Base-by-base conservation (phyloP, 2,329 filamentous ascomycete genomes). In the Aspergillus persii region DNA sequence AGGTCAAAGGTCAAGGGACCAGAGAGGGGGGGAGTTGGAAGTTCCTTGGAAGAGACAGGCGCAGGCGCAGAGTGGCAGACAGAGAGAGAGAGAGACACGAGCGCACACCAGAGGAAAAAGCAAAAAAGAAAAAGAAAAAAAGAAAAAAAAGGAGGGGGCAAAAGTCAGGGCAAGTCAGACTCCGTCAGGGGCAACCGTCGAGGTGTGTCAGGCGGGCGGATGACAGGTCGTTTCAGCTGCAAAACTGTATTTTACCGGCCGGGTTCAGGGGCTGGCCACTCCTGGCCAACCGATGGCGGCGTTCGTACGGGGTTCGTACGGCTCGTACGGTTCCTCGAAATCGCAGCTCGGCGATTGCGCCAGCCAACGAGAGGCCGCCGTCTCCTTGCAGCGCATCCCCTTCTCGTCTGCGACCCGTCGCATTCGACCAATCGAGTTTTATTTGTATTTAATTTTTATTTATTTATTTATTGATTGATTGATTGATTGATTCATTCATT, bases 161-260 rank as follows among this genome's bases (percentile, higher is more conserved):
- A 41, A 41, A 41, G 36, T 41, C 36, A 41, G n/a, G 36, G 33
- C 33, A 36, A 36, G 33, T 36, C 33, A 36, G 33, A 36, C 5
- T n/a, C 36, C 36, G 36, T 41, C 36, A 41, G 36, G 36, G 36
- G 36, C n/a, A 41, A 41, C 15, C 3, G 33, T 36, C 33, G 15
- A 36, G 33, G 36, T 39, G 36, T 39, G 36, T 59, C 57, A 60
- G 59, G 56, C 50, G 33, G 55, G 6, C n/a, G 26, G 30, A 48
- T 66, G 63, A 64, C 63, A 66, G 60, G 58, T 64, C 62, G 63
- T 65, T 64, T 63, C 63, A 65, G 56, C 54, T 56, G 50, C 50
- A 56, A 41, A 53, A 26, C 29, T 31, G 50, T 41, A n/a, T 26
- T 23, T 53, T 53, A 53, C 51, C 36, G 39, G 11, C 8, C 9